Evolutionary conservation across 352 stramenopile genomes (phyloP).

Genomic region (Pythium rhizo-oryzae): DNA sequence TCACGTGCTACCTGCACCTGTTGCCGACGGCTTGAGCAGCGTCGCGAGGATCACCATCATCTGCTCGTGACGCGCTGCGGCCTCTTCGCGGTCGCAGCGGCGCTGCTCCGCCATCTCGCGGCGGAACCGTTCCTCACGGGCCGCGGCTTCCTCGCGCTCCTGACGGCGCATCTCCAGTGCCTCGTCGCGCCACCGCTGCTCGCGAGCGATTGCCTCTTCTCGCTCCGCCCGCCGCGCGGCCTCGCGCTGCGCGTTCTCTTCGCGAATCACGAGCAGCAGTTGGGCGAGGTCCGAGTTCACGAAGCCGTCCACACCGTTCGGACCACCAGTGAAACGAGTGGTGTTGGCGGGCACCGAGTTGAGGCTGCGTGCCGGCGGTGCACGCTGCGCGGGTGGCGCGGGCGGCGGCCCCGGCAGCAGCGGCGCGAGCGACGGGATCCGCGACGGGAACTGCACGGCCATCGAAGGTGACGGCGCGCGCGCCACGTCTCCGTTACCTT

Average conservation of each 20-base stretch:
- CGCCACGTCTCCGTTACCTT: not conserved
- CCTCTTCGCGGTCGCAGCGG: conserved; percentile 15
- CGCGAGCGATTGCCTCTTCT: conserved; percentile 4
- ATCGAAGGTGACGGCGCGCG: not conserved
- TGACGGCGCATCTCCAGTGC: conserved; percentile 9
- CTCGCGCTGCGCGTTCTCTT: conserved; percentile 20
- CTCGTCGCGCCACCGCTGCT: conserved; percentile 12
- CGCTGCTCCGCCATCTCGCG: conserved; percentile 21
- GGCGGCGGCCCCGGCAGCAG: not conserved
- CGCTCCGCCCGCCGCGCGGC: not conserved
- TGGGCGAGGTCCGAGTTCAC: conserved; percentile 10
- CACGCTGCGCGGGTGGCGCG: not conserved
- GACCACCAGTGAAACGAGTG: too few species aligned
- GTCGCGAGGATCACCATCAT: conserved; percentile 16
- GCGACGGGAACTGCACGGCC: not conserved
- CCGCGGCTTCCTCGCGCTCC: conserved; percentile 11
- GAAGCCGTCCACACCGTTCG: not conserved
- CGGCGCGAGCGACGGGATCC: conserved; percentile 2
- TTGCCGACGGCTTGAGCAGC: conserved; percentile 9
- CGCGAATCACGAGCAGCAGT: conserved; percentile 13
- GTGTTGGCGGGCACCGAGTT: too few species aligned
- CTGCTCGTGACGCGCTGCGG: conserved; percentile 16
- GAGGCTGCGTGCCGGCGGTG: too few species aligned
- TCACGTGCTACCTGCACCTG: too few species aligned
- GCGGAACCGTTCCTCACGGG: conserved; percentile 15